phyloP scores from a whole-genome alignment of 73 alveolate species.

The Stentor roeselii region DNA sequence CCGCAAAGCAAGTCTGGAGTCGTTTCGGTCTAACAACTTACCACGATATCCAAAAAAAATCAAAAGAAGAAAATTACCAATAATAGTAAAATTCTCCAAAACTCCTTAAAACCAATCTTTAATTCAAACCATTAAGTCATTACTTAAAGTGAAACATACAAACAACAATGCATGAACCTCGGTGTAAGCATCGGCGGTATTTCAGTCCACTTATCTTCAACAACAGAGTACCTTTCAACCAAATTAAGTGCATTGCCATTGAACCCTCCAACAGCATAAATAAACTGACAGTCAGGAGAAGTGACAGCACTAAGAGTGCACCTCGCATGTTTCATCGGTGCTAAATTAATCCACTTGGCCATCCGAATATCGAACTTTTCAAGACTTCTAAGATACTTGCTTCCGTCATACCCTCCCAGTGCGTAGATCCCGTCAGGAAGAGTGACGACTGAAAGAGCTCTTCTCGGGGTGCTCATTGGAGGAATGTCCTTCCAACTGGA shows the following conservation, averaged over 20 bases:
- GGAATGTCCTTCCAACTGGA: conserved; percentile 77
- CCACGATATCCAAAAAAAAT: background rate
- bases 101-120: too few species aligned
- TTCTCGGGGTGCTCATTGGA: conserved; percentile 75
- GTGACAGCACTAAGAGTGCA: conserved; percentile 85
- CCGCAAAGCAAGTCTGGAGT: conserved; percentile 39
- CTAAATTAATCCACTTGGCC: conserved; percentile 67
- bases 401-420: conserved; percentile 89
- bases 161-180: conserved; percentile 79
- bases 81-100: background rate
- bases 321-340: conserved; percentile 66
- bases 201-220: conserved; percentile 77
- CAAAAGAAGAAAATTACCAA: background rate
- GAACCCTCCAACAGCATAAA: conserved; percentile 89
- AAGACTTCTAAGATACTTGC: background rate
- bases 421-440: conserved; percentile 96
- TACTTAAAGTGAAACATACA: conserved; percentile 13
- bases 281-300: conserved; percentile 65
- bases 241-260: conserved; percentile 71
- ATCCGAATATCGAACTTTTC: conserved; percentile 53
- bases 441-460: conserved; percentile 88
- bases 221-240: conserved; percentile 82
- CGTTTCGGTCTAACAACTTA: background rate
- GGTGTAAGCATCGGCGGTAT: conserved; percentile 61
- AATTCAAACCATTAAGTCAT: background rate